Base-by-base conservation (phyloP, 1,284 basidiomycete genomes). In the Boletellus deceptivus region DNA sequence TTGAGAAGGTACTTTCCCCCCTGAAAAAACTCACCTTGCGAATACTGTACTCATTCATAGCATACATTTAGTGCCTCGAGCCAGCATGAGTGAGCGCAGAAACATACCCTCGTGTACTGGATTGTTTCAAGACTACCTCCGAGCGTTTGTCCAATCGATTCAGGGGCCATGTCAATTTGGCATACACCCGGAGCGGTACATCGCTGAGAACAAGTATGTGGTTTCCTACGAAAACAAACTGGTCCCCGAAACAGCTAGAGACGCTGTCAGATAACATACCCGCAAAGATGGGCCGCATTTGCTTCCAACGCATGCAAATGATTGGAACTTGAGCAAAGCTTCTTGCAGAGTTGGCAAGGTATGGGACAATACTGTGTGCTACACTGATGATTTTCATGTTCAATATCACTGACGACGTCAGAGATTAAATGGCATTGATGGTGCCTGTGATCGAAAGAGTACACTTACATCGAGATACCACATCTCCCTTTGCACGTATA, bases 71-170 rank as follows among this genome's bases (percentile, higher is more conserved):
- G 41, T 17, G n/a, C 8, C 43, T 44, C 5, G 6, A 22, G 18
- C 13, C 8, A 6, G 9, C 3, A 3, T 36, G 22, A 17, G 35
- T 17, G 24, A 16, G 50, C 22, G 8, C 9, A 14, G 59, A 27
- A 22, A 48, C 59, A 25, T 47, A 74, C 75, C 67, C 69, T 77
- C 0, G 74, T 79, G 46, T 75, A 78, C 48, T 75, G 70, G 57
- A 75, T 78, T 4, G 63, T 68, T 49, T 74, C 72, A 27, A 75
- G 69, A 41, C 63, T 60, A 2, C 77, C 77, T 8, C 65, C 69
- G 53, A 83, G 83, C 0, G 78, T 81, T 5, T 73, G 76, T 52
- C 81, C 75, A 16, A 84, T 71, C 0, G 80, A 78, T 50, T 79
- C 73, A 0, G 82, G 81, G 0, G 72, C 60, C 0, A 75, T 77